Percentiles rank a stretch among this genome's conserved stretches.
Conservation (phyloP, 306 rosid species). For the Clitoria ternatea region DNA sequence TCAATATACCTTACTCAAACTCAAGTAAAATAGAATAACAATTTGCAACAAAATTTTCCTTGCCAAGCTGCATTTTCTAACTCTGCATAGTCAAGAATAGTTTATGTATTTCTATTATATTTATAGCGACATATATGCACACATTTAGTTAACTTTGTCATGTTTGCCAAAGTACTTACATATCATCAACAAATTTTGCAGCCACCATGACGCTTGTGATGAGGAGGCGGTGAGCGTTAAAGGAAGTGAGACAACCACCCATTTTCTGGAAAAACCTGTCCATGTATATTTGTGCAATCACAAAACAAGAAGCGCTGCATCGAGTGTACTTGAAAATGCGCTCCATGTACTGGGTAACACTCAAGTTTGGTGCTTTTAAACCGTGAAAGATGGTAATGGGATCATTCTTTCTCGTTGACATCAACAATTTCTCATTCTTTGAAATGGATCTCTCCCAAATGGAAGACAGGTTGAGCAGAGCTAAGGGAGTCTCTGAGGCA, state of each 20-base stretch:
- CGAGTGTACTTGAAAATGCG: slow-evolving; percentile 52
- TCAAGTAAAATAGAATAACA: no score
- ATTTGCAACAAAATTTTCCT: no score
- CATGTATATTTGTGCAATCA: slow-evolving; percentile 61
- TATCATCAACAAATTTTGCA: slow-evolving; percentile 51
- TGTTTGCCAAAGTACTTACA: slow-evolving; percentile 18
- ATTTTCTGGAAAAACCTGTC: slow-evolving; percentile 42
- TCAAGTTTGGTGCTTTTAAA: slow-evolving; percentile 44
- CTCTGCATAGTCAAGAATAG: no score
- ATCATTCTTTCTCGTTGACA: slow-evolving; percentile 25
- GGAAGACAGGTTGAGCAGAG: slow-evolving; percentile 29
- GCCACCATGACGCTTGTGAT: slow-evolving; percentile 60
- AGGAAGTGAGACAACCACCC: slow-evolving; percentile 47
- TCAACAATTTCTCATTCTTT: slow-evolving; percentile 40
- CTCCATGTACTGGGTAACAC: slow-evolving; percentile 45
- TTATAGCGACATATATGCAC: no score
- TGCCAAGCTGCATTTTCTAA: no score
- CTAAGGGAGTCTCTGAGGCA: slow-evolving; percentile 24
- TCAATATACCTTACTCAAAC: no score
- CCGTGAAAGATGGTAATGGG: slow-evolving; percentile 51
- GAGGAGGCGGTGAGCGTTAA: slow-evolving; percentile 59
- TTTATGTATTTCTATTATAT: no score
- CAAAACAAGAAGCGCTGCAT: slow-evolving; percentile 61
- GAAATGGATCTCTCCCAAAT: slow-evolving; percentile 40
- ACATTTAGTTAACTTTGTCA: no score